phyloP scores from a whole-genome alignment of 257 asterid species.

The Fraxinus cuspidata region DNA sequence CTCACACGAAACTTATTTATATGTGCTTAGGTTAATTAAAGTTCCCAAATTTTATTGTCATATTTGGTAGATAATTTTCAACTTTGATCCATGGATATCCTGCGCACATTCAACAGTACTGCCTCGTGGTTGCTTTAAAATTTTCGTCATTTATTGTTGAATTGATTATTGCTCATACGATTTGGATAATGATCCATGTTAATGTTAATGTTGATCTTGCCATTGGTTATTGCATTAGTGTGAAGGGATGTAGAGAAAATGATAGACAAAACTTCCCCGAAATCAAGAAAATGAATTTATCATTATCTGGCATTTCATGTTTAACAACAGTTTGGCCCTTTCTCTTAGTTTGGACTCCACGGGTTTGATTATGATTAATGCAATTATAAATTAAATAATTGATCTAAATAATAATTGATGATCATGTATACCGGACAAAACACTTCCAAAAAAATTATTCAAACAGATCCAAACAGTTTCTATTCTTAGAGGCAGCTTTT shows the following conservation, averaged over 20 bases:
- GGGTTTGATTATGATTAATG: neutral
- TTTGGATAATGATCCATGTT: neutral
- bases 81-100: neutral
- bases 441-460: too few relatives aligned
- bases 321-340: neutral
- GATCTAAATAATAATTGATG: neutral
- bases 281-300: neutral
- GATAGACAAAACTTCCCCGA: neutral
- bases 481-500: too few relatives aligned
- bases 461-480: too few relatives aligned
- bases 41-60: constrained; percentile 12
- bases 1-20: neutral
- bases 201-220: neutral
- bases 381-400: neutral
- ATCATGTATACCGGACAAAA: neutral
- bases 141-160: neutral
- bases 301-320: neutral
- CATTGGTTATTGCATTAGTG: neutral
- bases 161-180: neutral
- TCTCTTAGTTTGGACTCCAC: neutral
- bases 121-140: neutral
- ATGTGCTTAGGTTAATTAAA: constrained; percentile 12
- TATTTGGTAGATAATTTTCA: constrained; percentile 10
- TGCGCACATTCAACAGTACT: neutral
- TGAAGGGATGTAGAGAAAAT: neutral